Evolutionary conservation across 1,284 basidiomycete genomes (phyloP).

Genomic region (Microbotryum violaceum): DNA sequence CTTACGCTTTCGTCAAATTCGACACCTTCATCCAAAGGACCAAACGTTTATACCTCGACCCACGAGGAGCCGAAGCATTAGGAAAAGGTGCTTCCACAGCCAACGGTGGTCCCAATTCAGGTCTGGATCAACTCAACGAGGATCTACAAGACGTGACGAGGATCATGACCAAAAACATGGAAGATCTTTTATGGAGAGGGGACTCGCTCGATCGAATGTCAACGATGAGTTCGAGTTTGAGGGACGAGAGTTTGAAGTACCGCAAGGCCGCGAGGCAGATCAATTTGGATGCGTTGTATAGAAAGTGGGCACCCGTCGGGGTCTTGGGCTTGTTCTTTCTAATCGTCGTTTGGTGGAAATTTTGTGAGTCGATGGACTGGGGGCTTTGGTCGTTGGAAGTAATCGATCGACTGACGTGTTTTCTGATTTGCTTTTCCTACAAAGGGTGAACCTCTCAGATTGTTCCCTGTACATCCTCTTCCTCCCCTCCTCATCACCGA

Average conservation of each 20-base stretch:
- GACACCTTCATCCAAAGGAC: conserved; percentile 99
- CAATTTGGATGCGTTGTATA: conserved; percentile 84
- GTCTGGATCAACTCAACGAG: conserved; percentile 81
- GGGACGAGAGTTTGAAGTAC: conserved; percentile 96
- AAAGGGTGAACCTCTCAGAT: too few relatives aligned
- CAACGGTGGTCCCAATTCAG: conserved; percentile 4
- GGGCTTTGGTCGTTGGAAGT: too few relatives aligned
- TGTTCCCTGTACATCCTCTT: conserved; percentile 14
- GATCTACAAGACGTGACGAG: conserved; percentile 94
- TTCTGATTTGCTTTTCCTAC: too few relatives aligned
- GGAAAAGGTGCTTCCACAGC: conserved; percentile 2
- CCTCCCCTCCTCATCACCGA: conserved; percentile 9
- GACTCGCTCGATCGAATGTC: conserved; percentile 98
- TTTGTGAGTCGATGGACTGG: conserved; percentile 43
- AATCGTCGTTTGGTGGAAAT: conserved; percentile 85
- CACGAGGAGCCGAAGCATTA: conserved; percentile 65
- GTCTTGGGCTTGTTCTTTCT: conserved; percentile 72
- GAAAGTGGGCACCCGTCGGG: conserved; percentile 89
- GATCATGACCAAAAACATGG: conserved; percentile 99
- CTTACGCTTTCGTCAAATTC: conserved; percentile 93
- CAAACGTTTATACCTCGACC: conserved; percentile 87
- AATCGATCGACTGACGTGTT: too few relatives aligned
- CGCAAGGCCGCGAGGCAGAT: conserved; percentile 91
- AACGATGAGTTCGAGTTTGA: conserved; percentile 89
- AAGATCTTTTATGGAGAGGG: conserved; percentile 94